These are phyloP conservation scores for Falciphora oryzae DNA, from an alignment of 2,329 filamentous ascomycete species.

Conservation along the genomic window DNA sequence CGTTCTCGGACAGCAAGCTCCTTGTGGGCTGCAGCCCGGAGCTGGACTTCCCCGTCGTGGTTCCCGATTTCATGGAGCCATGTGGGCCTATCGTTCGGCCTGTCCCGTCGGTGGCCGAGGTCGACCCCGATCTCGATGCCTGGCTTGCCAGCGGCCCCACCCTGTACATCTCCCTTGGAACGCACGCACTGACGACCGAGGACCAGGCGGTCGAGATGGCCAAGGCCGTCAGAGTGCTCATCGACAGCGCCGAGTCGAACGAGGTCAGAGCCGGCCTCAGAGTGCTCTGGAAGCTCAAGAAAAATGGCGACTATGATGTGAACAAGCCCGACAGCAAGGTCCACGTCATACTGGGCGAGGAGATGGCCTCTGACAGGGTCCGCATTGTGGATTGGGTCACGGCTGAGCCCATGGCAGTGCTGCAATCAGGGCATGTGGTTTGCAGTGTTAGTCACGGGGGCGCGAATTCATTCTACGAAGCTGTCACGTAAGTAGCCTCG, in stretches of 20 bases:
- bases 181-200: conserved; percentile 25
- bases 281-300: conserved; percentile 32
- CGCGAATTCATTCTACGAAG: conserved; percentile 30
- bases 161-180: conserved; percentile 43
- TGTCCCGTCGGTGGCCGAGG: conserved; percentile 12
- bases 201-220: conserved; percentile 30
- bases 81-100: conserved; percentile 42
- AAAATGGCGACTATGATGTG: conserved; percentile 8
- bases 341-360: conserved; percentile 14
- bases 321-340: conserved; percentile 12
- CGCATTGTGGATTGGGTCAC: conserved; percentile 29
- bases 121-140: conserved; percentile 3
- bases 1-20: not conserved
- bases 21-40: not conserved
- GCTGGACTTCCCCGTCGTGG: not conserved
- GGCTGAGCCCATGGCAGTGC: conserved; percentile 24
- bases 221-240: conserved; percentile 24
- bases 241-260: conserved; percentile 22
- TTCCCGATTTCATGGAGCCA: conserved; percentile 11
- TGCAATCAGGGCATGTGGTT: conserved; percentile 26
- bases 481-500: conserved; percentile 18
- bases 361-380: conserved; percentile 22
- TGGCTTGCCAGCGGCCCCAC: conserved; percentile 39
- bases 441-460: conserved; percentile 36
- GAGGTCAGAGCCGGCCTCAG: conserved; percentile 22